Base-by-base conservation (phyloP, 2,329 filamentous ascomycete genomes). In the Aspergillus candidus region DNA sequence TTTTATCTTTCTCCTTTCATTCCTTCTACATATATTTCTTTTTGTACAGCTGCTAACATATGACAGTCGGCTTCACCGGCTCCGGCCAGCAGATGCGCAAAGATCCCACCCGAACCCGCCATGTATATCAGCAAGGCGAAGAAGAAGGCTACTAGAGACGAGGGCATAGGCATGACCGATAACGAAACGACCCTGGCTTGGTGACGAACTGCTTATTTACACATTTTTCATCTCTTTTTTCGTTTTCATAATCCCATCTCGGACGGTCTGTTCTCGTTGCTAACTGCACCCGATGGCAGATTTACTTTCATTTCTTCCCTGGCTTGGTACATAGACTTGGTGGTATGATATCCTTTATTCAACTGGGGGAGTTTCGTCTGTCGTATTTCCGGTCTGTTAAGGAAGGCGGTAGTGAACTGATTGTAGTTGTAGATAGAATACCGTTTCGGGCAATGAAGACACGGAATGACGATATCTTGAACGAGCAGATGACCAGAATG, bases 61-160 rank as follows among this genome's bases (percentile, higher is more conserved):
- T 10, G 7, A 6, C 54, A 96, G 93, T 98, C 61, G 93, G 93
- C 30, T 96, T 98, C 62, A 95, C 88, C 7, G 93, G 93, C 50
- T 96, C 90, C 43, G 93, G 93, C 47, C 88, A 95, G 69, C 78
- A 85, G 54, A 97, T 97, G 93, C 86, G 89, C 57, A 96, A 95
- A 68, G 93, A 96, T 63, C 80, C 82, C 38, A 82, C 83, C 50
- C 79, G 90, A 60, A 84, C 79, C 63, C 84, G 88, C 58, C 88
- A 95, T 62, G 83, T 93, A 54, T 94, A 94, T 67, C 82, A 91
- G 66, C 76, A 83, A 56, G 82, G 78, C 59, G 84, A 86, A 43
- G 85, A 89, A 47, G 73, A 86, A 59, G 84, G 58, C 41, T 72
- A 72, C 47, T 70, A 53, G 54, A 15, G 34, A 18, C 8, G 6